Evolutionary conservation across 768 basidiomycete genomes (phyloP), one percentile per base, ranked within the genome.

Genomic region (Mycena floridula): DNA sequence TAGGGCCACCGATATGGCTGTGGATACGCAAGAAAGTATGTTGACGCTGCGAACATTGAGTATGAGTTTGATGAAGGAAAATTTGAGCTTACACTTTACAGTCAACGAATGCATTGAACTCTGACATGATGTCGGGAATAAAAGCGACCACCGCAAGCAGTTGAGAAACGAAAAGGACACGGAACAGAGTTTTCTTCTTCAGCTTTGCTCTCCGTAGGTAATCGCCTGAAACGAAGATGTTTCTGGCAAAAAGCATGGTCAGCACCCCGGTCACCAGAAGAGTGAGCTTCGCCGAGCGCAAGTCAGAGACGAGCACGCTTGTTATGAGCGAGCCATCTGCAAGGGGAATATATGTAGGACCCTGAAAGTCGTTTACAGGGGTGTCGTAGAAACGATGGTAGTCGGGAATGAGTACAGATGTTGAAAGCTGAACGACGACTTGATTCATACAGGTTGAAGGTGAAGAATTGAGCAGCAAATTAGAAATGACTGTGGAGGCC

Each of bases 321-420:
- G 79, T 61, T 9, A 80, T 47, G 32, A 82, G 71, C n/a, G 80
- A 79, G n/a, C 80, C 81, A 58, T 84, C 81, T 12, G 54, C 52
- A 25, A 74, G 63, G 22, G 73, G 57, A 26, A 60, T 51, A 56
- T 77, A 80, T 8, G 57, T 50, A 2, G 80, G 78, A n/a, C n/a
- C n/a, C 30, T 59, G 59, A 47, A 82, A 81, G 18, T 69, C 57
- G 18, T 60, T 46, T 45, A 76, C 67, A 35, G 76, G 56, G 20
- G 54, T 50, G 23, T 55, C 50, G 54, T 76, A 78, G 61, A 64
- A 76, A 18, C 58, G 57, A 46, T 55, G 48, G 57, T 69, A 81
- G 55, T 78, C 62, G 1, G 68, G 61, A 22, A 81, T 74, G 47
- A 70, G 61, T 28, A 81, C 32, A 7, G 69, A 62, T 3, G 79